These are phyloP conservation scores for Tricholoma flavovirens DNA, from an alignment of 768 basidiomycete species.

Conservation along the genomic window DNA sequence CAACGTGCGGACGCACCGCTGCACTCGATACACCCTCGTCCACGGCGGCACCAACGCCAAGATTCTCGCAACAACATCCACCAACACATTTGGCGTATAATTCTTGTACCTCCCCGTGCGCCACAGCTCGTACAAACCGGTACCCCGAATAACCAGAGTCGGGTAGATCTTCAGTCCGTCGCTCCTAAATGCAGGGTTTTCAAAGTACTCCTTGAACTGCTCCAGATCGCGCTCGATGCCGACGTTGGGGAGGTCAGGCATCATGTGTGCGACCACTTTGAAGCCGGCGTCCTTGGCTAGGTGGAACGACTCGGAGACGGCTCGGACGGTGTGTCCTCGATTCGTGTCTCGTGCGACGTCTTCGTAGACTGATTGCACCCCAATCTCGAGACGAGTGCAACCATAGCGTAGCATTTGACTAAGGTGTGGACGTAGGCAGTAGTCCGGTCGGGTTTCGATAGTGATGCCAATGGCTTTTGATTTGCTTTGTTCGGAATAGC, in stretches of 20 bases:
- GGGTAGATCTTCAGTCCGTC: constrained; percentile 99
- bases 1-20: constrained; percentile 49
- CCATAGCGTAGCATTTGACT: constrained; percentile 99
- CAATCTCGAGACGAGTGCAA: constrained; percentile 96
- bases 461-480: constrained; percentile 99
- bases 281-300: constrained; percentile 98
- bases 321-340: constrained; percentile 96
- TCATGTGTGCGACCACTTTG: constrained; percentile 99
- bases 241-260: constrained; percentile 98
- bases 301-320: constrained; percentile 95
- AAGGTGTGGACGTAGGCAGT: constrained; percentile 94
- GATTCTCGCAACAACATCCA: constrained; percentile 95
- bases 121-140: constrained; percentile 94
- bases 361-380: constrained; percentile 98
- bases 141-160: constrained; percentile 95
- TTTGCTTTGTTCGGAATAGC: constrained; percentile 94
- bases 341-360: constrained; percentile 99
- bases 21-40: constrained; percentile 98
- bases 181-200: constrained; percentile 95
- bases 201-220: constrained; percentile 99
- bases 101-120: constrained; percentile 97
- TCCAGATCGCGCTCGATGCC: constrained; percentile 96
- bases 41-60: constrained; percentile 96
- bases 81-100: constrained; percentile 97
- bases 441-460: constrained; percentile 97